Evolutionary conservation across 1,284 basidiomycete genomes (phyloP), one percentile per base, ranked within the genome.

Genomic region (Melampsora larici-populina): DNA sequence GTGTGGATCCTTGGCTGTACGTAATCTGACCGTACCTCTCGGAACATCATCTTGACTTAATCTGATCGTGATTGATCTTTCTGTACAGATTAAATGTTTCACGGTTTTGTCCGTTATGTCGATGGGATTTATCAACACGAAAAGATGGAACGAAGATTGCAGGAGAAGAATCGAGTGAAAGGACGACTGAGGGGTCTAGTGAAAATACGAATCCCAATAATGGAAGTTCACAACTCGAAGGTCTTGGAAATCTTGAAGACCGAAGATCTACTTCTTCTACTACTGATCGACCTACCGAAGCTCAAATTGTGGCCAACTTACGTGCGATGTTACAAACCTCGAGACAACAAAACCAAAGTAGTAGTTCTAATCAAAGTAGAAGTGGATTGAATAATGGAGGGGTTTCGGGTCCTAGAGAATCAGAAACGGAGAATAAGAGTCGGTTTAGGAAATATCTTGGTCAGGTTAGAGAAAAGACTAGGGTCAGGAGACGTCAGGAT

Each of bases 51-150:
- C 40, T 49, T 26, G 8, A 51, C 40, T 31, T 13, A 15, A 33
- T 11, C 33, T 49, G 15, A 43, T 33, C 3, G 31, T 15, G 40
- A 21, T 60, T 26, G 15, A 2, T 73, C 24, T 4, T 66, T 70
- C 60, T 36, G 67, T 49, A 29, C 24, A 78, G 75, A 15, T 65
- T 78, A 33, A 89, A 93, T 81, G 87, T 95, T n/a, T 93, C 92
- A 0, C 90, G 90, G 79, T 91, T 91, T 67, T 97, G 94, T 84
- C 94, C 94, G 1, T 87, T 97, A 60, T 97, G 94, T 84, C 88
- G 94, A 13, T 79, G 82, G 43, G 82, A 83, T 75, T 78, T 83
- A 29, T 71, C 80, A n/a, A 78, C 60, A 21, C 40, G 78, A 29
- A 78, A 78, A 73, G 78, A 78, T 60, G 78, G 70, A 4, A 43